Conservation (phyloP, 2,329 filamentous ascomycete genomes). For the Pseudogymnoascus sp. region DNA sequence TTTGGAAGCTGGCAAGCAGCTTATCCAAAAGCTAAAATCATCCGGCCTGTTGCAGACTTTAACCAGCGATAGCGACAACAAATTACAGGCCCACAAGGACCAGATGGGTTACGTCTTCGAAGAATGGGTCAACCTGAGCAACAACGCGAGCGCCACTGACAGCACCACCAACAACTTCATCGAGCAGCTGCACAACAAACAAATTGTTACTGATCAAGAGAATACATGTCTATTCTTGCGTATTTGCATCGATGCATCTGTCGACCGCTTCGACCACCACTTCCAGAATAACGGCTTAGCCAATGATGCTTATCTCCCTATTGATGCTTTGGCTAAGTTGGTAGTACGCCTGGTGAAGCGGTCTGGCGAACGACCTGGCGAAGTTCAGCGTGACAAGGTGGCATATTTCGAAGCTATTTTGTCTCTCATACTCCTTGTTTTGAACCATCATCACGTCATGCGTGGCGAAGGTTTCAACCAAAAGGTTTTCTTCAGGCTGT, state of each 20-base stretch:
- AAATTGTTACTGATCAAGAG: conserved; percentile 64
- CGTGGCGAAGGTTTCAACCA: conserved; percentile 77
- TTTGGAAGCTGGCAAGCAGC: conserved; percentile 56
- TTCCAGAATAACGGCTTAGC: conserved; percentile 52
- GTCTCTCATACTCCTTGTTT: conserved; percentile 66
- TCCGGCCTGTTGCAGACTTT: conserved; percentile 45
- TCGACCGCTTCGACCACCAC: conserved; percentile 66
- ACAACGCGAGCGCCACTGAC: conserved; percentile 67
- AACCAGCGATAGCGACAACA: conserved; percentile 45
- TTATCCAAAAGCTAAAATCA: conserved; percentile 57
- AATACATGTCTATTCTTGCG: conserved; percentile 75
- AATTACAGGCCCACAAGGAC: conserved; percentile 55
- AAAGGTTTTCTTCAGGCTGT: conserved; percentile 82
- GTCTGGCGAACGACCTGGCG: conserved; percentile 52
- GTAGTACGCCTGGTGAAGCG: conserved; percentile 68
- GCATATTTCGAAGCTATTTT: conserved; percentile 71
- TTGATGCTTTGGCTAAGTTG: conserved; percentile 77
- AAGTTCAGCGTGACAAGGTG: conserved; percentile 54
- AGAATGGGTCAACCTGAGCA: conserved; percentile 81
- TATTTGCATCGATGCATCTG: conserved; percentile 69
- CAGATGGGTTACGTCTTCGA: conserved; percentile 94
- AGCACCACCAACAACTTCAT: conserved; percentile 69
- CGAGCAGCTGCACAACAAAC: conserved; percentile 68
- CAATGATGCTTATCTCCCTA: conserved; percentile 47
- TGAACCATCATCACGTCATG: conserved; percentile 78